Percentiles rank a stretch among this genome's conserved stretches.
Evolutionary conservation across 106 monocot species (phyloP).

Genomic region (Vanilla planifolia): DNA sequence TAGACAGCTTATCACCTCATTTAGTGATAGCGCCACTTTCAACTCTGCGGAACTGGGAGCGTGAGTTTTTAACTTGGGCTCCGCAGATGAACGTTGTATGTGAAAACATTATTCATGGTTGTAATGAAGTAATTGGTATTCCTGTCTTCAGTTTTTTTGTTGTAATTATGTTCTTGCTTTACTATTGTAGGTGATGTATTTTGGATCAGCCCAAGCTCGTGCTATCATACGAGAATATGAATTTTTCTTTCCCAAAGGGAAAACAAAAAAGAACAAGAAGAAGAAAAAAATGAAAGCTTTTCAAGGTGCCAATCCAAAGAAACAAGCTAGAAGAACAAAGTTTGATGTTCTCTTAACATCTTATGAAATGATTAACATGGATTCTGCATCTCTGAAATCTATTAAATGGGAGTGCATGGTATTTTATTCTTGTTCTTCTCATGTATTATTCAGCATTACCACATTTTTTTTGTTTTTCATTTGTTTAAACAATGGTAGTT

Average conservation of each 20-base stretch:
- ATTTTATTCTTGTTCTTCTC: too few species aligned
- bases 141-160: neutral
- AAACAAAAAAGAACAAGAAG: slow-evolving; percentile 55
- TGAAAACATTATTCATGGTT: slow-evolving; percentile 12
- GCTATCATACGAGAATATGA: slow-evolving; percentile 71
- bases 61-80: slow-evolving; percentile 98
- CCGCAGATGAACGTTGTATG: slow-evolving; percentile 98
- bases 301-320: slow-evolving; percentile 26
- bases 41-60: slow-evolving; percentile 96
- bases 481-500: too few species aligned
- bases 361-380: slow-evolving; percentile 98
- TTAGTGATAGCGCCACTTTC: slow-evolving; percentile 95
- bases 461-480: too few species aligned
- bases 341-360: slow-evolving; percentile 99
- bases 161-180: neutral
- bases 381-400: slow-evolving; percentile 65
- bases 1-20: slow-evolving; percentile 77
- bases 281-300: slow-evolving; percentile 48
- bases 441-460: too few species aligned
- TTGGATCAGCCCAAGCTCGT: slow-evolving; percentile 82
- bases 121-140: slow-evolving; percentile 2
- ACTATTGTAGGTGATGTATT: slow-evolving; percentile 79
- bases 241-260: slow-evolving; percentile 76
- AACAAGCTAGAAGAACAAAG: slow-evolving; percentile 54
- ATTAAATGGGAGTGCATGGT: slow-evolving; percentile 97